phyloP scores from a whole-genome alignment of 2,329 filamentous ascomycete species.

The Fusarium brachygibbosum region DNA sequence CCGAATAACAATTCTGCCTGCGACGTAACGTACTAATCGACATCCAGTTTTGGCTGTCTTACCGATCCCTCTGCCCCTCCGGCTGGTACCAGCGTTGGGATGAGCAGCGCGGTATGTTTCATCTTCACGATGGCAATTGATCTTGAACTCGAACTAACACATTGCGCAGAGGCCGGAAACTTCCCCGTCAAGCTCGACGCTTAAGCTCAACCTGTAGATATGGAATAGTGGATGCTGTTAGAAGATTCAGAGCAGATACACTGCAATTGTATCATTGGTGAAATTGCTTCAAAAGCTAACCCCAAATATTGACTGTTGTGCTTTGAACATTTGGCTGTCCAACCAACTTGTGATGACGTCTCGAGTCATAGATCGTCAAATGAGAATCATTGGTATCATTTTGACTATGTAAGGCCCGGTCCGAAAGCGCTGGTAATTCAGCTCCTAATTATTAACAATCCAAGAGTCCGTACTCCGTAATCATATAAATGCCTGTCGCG shows the following conservation, averaged over 20 bases:
- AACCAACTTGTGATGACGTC: conserved; percentile 28
- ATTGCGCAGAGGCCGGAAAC: conserved; percentile 71
- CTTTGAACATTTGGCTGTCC: conserved; percentile 25
- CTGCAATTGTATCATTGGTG: conserved; percentile 57
- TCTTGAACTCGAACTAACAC: conserved; percentile 47
- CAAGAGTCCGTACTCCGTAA: conserved; percentile 45
- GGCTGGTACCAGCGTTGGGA: conserved; percentile 96
- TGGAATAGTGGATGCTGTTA: conserved; percentile 49
- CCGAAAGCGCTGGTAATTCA: conserved; percentile 36
- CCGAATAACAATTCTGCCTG: conserved; percentile 1
- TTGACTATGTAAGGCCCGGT: conserved; percentile 29
- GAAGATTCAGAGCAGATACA: conserved; percentile 51
- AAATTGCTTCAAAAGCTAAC: conserved; percentile 49
- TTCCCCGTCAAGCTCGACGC: conserved; percentile 76
- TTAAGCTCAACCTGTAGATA: conserved; percentile 56
- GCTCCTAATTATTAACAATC: conserved; percentile 24
- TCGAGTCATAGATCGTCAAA: conserved; percentile 24
- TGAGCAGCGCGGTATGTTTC: conserved; percentile 87
- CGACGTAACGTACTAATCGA: conserved; percentile 37
- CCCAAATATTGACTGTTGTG: conserved; percentile 44
- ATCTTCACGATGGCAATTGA: not conserved
- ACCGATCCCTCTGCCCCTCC: conserved; percentile 97
- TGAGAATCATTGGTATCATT: conserved; percentile 40
- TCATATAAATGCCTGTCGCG: conserved; percentile 37
- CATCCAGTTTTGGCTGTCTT: conserved; percentile 90